Conservation (phyloP, 768 basidiomycete species). For the Mycena filopes region DNA sequence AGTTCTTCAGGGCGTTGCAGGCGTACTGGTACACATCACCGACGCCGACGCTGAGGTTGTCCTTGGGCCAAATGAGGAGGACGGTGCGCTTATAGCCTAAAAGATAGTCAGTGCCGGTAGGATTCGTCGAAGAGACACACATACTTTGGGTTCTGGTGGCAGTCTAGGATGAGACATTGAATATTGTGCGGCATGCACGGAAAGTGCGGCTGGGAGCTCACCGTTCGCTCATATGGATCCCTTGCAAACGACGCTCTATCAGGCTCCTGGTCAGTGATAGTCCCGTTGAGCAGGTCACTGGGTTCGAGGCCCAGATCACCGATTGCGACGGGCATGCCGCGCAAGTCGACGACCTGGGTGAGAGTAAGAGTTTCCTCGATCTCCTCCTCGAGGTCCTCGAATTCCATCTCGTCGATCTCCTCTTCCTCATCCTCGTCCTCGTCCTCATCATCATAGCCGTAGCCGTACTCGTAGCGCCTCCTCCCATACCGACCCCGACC, state of each 20-base stretch:
- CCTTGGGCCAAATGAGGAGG: conserved; percentile 22
- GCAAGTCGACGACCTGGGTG: background rate
- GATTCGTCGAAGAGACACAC: too few species aligned
- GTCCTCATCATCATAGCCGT: background rate
- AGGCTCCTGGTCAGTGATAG: background rate
- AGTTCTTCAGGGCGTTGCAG: background rate
- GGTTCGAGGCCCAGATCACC: background rate
- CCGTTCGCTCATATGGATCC: conserved; percentile 1
- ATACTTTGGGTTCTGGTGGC: background rate
- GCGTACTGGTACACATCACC: conserved; percentile 25
- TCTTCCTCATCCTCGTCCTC: background rate
- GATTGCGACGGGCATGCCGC: conserved; percentile 10
- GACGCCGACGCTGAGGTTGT: background rate
- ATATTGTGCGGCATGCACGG: too few species aligned
- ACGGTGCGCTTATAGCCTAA: conserved; percentile 21
- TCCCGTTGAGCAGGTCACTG: background rate
- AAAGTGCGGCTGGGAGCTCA: background rate
- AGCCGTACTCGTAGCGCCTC: too few species aligned
- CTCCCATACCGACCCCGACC: too few species aligned
- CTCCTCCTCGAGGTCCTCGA: background rate
- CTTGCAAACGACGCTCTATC: conserved; percentile 1
- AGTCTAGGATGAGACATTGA: background rate
- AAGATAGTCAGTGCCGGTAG: background rate
- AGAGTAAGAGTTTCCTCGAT: background rate
- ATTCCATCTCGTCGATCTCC: conserved; percentile 7